These are phyloP conservation scores for Acorus gramineus DNA, from an alignment of 106 monocot genomes.

Conservation along the genomic window DNA sequence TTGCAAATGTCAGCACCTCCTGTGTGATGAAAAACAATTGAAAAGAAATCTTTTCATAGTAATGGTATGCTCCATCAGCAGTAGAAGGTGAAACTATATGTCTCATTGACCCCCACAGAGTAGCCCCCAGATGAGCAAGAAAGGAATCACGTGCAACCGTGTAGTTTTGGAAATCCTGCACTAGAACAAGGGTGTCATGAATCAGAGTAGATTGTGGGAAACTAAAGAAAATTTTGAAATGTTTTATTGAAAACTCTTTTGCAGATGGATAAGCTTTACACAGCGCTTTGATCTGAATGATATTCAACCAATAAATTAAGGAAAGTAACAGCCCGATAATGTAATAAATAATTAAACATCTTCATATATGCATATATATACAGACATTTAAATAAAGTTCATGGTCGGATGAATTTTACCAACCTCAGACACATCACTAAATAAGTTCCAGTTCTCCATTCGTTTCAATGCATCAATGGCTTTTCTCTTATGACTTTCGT, in stretches of 20 bases:
- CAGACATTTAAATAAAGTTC: constrained; percentile 1
- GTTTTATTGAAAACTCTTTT: no score
- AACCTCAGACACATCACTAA: constrained; percentile 68
- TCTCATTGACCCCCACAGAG: constrained; percentile 82
- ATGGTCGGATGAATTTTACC: no score
- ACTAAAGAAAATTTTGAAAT: no score
- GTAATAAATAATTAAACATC: no score
- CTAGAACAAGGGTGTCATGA: neutral
- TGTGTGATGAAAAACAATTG: constrained; percentile 92
- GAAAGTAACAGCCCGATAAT: no score
- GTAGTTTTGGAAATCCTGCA: constrained; percentile 69
- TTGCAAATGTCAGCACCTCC: constrained; percentile 33
- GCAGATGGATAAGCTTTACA: no score
- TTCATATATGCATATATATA: neutral
- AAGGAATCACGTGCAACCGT: constrained; percentile 95
- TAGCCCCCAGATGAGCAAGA: constrained; percentile 87
- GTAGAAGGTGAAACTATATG: constrained; percentile 87
- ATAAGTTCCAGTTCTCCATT: constrained; percentile 97
- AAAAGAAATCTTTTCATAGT: constrained; percentile 92
- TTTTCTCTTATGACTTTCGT: constrained; percentile 68
- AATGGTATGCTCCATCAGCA: constrained; percentile 77
- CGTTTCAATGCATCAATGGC: constrained; percentile 77
- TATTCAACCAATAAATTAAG: no score
- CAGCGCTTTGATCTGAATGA: neutral
- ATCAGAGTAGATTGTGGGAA: neutral